phyloP scores from a whole-genome alignment of 345 rosid species.

The Mercurialis annua region DNA sequence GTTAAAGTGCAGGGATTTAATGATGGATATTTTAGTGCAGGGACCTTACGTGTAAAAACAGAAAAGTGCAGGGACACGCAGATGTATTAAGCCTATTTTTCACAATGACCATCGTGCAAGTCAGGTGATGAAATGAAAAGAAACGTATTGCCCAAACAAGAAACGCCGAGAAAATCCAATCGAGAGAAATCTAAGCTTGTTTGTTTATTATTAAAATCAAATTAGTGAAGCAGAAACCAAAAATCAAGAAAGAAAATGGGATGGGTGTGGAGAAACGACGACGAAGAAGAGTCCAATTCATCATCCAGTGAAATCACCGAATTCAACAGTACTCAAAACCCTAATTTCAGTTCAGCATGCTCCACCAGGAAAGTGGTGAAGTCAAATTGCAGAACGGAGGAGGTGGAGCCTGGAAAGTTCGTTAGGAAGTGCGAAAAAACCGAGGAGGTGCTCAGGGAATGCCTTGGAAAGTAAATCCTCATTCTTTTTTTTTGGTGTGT shows the following conservation, averaged over 20 bases:
- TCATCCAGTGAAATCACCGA: conserved; percentile 4
- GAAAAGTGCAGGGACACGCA: too few relatives aligned
- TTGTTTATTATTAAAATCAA: too few relatives aligned
- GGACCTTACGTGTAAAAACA: too few relatives aligned
- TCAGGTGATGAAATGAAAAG: background rate
- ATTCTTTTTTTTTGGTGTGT: background rate
- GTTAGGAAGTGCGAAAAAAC: conserved; percentile 82
- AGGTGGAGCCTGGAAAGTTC: conserved; percentile 86
- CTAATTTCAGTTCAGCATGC: conserved; percentile 25
- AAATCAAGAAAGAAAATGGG: conserved; percentile 16
- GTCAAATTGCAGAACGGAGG: conserved; percentile 80
- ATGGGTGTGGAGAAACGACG: conserved; percentile 33
- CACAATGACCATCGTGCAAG: too few relatives aligned
- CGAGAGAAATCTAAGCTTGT: background rate
- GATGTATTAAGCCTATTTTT: too few relatives aligned
- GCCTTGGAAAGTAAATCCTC: conserved; percentile 60
- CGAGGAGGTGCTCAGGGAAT: conserved; percentile 64
- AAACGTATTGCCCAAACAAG: conserved; percentile 7
- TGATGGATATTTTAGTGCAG: too few relatives aligned
- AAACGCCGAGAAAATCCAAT: too few relatives aligned
- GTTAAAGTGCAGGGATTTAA: too few relatives aligned
- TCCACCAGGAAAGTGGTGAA: conserved; percentile 58
- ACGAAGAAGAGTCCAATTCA: background rate
- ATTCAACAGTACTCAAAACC: background rate
- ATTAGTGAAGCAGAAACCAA: background rate